These are phyloP conservation scores for Erythrophleum fordii DNA, from an alignment of 306 rosid species.

Conservation along the genomic window DNA sequence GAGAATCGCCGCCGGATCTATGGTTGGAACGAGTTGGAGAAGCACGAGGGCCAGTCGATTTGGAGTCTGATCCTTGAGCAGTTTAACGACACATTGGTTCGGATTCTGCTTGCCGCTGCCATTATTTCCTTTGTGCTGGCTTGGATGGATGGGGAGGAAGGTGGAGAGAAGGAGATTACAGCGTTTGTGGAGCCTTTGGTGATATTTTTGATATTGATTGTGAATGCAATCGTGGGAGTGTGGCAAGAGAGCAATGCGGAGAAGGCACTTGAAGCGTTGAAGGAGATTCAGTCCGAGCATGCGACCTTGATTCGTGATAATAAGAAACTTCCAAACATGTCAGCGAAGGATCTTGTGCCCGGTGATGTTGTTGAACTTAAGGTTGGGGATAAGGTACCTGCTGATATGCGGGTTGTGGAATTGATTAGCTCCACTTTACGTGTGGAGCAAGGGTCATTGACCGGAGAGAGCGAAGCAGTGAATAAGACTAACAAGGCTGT, in stretches of 20 bases:
- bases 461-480: conserved; percentile 46
- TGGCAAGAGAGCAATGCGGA: conserved; percentile 86
- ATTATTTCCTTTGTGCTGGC: conserved; percentile 71
- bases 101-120: conserved; percentile 70
- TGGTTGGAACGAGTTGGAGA: conserved; percentile 70
- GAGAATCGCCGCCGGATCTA: conserved; percentile 47
- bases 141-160: conserved; percentile 65
- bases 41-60: conserved; percentile 68
- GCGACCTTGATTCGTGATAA: conserved; percentile 60
- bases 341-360: conserved; percentile 69
- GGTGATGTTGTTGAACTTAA: conserved; percentile 49
- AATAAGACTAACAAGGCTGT: conserved; percentile 38
- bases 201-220: conserved; percentile 41
- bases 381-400: conserved; percentile 46
- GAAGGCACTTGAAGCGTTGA: conserved; percentile 73
- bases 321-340: conserved; percentile 42
- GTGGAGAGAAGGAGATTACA: conserved; percentile 41
- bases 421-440: conserved; percentile 45
- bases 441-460: conserved; percentile 41
- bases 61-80: conserved; percentile 60
- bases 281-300: conserved; percentile 74
- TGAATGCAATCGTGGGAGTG: conserved; percentile 61
- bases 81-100: conserved; percentile 70
- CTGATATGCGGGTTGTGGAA: conserved; percentile 43
- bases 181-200: conserved; percentile 46